These are phyloP conservation scores for Nicotiana benthamiana DNA, from an alignment of 257 asterid species.

Conservation along the genomic window DNA sequence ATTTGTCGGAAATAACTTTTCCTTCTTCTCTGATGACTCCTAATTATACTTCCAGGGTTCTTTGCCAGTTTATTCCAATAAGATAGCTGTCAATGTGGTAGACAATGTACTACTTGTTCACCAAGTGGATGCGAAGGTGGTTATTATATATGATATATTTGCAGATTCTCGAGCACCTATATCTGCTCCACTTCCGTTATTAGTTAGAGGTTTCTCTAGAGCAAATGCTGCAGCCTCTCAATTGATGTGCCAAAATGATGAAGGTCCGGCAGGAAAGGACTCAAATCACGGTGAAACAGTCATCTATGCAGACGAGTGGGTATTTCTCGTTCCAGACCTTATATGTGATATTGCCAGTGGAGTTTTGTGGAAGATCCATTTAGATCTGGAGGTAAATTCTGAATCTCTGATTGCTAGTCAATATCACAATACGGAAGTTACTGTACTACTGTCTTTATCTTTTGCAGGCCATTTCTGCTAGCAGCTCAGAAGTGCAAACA, in stretches of 20 bases:
- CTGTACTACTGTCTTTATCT: constrained; percentile 16
- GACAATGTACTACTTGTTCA: constrained; percentile 89
- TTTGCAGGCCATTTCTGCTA: constrained; percentile 82
- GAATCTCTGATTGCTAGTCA: constrained; percentile 9
- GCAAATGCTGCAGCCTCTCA: constrained; percentile 43
- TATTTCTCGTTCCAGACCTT: constrained; percentile 82
- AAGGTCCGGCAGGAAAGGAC: constrained; percentile 30
- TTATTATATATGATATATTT: constrained; percentile 68
- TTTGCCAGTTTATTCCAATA: constrained; percentile 71
- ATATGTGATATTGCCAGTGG: constrained; percentile 67
- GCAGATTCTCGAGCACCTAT: constrained; percentile 70
- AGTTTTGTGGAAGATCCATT: constrained; percentile 64
- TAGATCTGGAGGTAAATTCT: constrained; percentile 84
- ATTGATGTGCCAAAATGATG: constrained; percentile 27
- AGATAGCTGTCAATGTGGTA: constrained; percentile 64
- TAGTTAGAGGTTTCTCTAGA: constrained; percentile 61
- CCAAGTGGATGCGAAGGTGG: constrained; percentile 95
- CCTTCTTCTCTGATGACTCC: constrained; percentile 8
- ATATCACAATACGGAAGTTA: constrained; percentile 10
- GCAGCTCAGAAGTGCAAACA: constrained; percentile 76
- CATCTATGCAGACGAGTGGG: constrained; percentile 76
- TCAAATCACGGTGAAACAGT: constrained; percentile 39
- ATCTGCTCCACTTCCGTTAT: constrained; percentile 94
- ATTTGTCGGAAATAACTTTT: not conserved
- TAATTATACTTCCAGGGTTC: constrained; percentile 59